Evolutionary conservation across 1,284 basidiomycete genomes (phyloP).

Genomic region (Cystobasidium pallidum): DNA sequence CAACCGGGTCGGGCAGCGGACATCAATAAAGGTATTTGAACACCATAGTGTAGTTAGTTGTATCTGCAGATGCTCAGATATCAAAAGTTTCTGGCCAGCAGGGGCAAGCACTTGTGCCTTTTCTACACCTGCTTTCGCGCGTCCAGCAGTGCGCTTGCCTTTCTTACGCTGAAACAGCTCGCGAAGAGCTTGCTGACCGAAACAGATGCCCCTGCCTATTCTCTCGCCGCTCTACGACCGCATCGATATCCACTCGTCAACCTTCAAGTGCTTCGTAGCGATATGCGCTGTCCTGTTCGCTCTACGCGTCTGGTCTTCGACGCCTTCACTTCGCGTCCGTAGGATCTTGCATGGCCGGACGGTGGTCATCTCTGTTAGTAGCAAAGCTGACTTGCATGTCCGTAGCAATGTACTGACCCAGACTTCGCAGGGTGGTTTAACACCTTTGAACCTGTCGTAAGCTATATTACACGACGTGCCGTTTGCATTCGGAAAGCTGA

Average conservation of each 20-base stretch:
- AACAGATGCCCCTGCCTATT: slow-evolving; percentile 5
- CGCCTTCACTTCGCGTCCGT: slow-evolving; percentile 30
- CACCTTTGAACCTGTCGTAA: slow-evolving; percentile 38
- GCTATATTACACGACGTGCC: background rate
- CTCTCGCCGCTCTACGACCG: slow-evolving; percentile 11
- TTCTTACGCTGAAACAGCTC: too few relatives aligned
- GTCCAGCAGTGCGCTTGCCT: too few relatives aligned
- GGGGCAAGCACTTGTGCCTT: too few relatives aligned
- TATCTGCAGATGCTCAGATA: too few relatives aligned
- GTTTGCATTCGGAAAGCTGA: background rate
- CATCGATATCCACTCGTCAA: slow-evolving; percentile 17
- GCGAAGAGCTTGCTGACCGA: too few relatives aligned
- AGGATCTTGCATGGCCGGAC: slow-evolving; percentile 32
- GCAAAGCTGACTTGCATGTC: too few relatives aligned
- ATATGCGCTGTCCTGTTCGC: background rate
- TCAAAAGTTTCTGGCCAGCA: too few relatives aligned
- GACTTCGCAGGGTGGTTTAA: slow-evolving; percentile 30
- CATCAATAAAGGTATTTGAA: too few relatives aligned
- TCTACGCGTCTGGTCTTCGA: slow-evolving; percentile 38
- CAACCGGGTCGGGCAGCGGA: too few relatives aligned
- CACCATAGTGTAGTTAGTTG: too few relatives aligned
- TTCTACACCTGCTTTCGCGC: too few relatives aligned
- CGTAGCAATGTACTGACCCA: background rate
- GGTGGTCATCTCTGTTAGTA: slow-evolving; percentile 35
- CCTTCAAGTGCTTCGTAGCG: background rate